These are phyloP conservation scores for Erythrophleum fordii DNA, from an alignment of 306 rosid genomes.

Conservation along the genomic window DNA sequence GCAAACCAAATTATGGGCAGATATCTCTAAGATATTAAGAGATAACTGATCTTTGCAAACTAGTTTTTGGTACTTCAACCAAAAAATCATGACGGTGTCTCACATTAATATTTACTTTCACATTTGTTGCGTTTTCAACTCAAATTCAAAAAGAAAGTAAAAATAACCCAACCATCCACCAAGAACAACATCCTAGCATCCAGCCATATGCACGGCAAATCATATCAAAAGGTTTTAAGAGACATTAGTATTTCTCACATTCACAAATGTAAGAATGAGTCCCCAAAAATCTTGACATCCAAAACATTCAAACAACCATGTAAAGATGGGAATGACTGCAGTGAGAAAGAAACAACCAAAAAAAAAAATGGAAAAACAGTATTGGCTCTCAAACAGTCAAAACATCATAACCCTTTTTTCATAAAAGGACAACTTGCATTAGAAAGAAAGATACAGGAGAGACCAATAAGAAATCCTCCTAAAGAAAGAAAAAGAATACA, in stretches of 20 bases:
- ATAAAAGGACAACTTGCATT: not conserved
- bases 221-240: not conserved
- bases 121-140: conserved; percentile 25
- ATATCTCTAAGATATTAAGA: conserved; percentile 8
- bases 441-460: not conserved
- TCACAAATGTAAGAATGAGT: not conserved
- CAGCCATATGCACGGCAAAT: not conserved
- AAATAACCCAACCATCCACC: conserved; percentile 5
- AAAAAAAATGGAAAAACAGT: not conserved
- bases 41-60: not conserved
- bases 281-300: not conserved
- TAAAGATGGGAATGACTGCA: not conserved
- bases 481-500: not conserved
- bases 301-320: not conserved
- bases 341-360: not conserved
- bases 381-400: not conserved
- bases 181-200: not conserved
- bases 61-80: conserved; percentile 9
- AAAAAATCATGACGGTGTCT: not conserved
- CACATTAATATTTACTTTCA: not conserved
- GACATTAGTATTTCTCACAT: not conserved
- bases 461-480: not conserved
- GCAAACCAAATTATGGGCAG: conserved; percentile 3
- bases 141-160: not conserved
- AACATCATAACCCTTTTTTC: not conserved